A percentile compares a stretch with the other conserved stretches of the same genome.
Evolutionary conservation across 225 moss, liverwort and hornwort genomes (phyloP).

Genomic region (Polytrichum commune): DNA sequence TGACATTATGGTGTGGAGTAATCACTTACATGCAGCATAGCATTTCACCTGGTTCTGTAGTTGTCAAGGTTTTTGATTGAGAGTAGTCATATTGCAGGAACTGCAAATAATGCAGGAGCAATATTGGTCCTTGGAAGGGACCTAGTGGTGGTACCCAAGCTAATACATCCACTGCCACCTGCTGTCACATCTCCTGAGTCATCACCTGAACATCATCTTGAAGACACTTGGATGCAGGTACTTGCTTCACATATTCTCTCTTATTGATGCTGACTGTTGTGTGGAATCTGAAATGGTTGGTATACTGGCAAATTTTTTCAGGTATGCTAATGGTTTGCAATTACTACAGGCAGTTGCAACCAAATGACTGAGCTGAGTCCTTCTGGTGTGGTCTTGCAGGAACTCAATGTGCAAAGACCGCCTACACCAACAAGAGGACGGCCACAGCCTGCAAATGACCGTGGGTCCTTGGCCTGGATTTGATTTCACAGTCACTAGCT

Average conservation of each 20-base stretch:
- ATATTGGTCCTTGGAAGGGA: constrained; percentile 96
- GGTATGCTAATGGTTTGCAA: too few species aligned
- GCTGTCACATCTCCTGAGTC: constrained; percentile 80
- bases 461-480: constrained; percentile 89
- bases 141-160: constrained; percentile 94
- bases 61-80: not conserved
- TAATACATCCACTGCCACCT: constrained; percentile 94
- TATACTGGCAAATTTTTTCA: too few species aligned
- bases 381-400: constrained; percentile 31
- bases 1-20: too few species aligned
- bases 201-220: constrained; percentile 84
- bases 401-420: constrained; percentile 85
- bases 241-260: not conserved
- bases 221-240: constrained; percentile 99
- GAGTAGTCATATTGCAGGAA: constrained; percentile 39
- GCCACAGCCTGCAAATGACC: constrained; percentile 80
- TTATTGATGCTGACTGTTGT: too few species aligned
- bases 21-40: too few species aligned
- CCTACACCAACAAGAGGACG: constrained; percentile 90
- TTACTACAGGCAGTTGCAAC: too few species aligned
- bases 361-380: not conserved
- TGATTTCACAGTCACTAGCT: constrained; percentile 23
- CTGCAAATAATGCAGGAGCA: constrained; percentile 98
- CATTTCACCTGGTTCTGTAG: not conserved
- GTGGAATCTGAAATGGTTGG: too few species aligned